These are phyloP conservation scores for Termitomyces sp. DNA, from an alignment of 768 basidiomycete genomes.

Conservation along the genomic window DNA sequence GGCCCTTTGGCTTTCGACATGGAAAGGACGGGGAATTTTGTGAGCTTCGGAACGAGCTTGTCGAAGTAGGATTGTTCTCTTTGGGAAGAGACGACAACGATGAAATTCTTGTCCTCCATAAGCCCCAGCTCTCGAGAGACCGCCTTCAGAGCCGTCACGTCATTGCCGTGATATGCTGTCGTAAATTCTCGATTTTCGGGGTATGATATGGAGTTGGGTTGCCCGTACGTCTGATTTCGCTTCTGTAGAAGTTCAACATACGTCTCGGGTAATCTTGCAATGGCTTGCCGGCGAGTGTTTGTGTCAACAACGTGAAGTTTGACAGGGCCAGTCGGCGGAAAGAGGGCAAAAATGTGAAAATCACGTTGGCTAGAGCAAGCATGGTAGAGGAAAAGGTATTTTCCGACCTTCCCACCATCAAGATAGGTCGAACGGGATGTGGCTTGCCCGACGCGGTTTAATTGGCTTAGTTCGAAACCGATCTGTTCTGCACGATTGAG, in stretches of 20 bases:
- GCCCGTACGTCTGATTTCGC: slow-evolving; percentile 33
- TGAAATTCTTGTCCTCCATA: slow-evolving; percentile 66
- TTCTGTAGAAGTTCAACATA: slow-evolving; percentile 63
- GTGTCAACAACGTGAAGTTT: slow-evolving; percentile 89
- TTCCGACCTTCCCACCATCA: slow-evolving; percentile 58
- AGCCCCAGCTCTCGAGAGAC: slow-evolving; percentile 83
- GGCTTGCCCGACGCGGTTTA: slow-evolving; percentile 57
- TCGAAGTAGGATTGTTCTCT: slow-evolving; percentile 87
- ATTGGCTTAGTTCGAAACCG: slow-evolving; percentile 79
- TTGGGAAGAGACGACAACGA: slow-evolving; percentile 78
- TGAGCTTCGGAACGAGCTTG: slow-evolving; percentile 56
- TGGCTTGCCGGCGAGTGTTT: slow-evolving; percentile 78
- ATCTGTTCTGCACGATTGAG: slow-evolving; percentile 77
- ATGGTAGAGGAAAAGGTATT: slow-evolving; percentile 88
- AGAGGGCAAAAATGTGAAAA: slow-evolving; percentile 85
- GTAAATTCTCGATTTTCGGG: slow-evolving; percentile 54
- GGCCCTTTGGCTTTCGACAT: slow-evolving; percentile 75
- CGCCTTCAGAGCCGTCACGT: slow-evolving; percentile 75
- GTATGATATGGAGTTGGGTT: slow-evolving; percentile 54
- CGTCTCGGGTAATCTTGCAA: slow-evolving; percentile 67
- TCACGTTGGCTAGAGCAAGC: slow-evolving; percentile 65
- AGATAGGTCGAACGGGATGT: slow-evolving; percentile 68
- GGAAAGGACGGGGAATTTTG: slow-evolving; percentile 82
- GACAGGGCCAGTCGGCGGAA: slow-evolving; percentile 63
- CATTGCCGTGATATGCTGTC: slow-evolving; percentile 73